phyloP scores from a whole-genome alignment of 805 yeast genomes.

The Candida manassasensis region DNA sequence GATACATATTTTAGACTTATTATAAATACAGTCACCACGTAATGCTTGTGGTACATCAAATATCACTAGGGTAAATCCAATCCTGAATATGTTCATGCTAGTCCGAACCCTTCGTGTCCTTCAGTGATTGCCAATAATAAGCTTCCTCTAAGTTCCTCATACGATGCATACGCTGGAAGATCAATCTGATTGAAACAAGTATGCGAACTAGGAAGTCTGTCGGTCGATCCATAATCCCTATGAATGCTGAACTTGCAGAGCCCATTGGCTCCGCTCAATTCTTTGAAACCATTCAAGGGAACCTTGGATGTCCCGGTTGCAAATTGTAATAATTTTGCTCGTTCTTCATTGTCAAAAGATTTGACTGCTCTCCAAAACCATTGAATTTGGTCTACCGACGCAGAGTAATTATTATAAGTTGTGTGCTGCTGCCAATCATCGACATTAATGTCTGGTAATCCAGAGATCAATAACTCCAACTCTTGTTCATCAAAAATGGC shows the following conservation, averaged over 20 bases:
- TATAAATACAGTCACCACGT: too few species aligned
- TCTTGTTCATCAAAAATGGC: conserved; percentile 94
- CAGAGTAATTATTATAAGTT: conserved; percentile 71
- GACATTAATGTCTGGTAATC: conserved; percentile 93
- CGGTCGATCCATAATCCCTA: conserved; percentile 79
- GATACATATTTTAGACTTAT: not conserved
- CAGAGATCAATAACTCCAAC: conserved; percentile 84
- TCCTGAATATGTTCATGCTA: conserved; percentile 41
- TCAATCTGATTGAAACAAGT: conserved; percentile 96
- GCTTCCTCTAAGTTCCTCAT: conserved; percentile 78
- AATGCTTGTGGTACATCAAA: too few species aligned
- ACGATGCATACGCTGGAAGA: conserved; percentile 86
- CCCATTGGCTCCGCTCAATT: conserved; percentile 83
- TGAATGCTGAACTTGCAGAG: conserved; percentile 83
- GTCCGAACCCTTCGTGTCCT: conserved; percentile 94
- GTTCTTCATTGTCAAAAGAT: conserved; percentile 88
- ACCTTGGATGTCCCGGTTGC: conserved; percentile 97
- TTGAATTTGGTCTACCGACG: conserved; percentile 80
- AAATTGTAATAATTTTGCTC: conserved; percentile 90
- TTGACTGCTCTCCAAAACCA: conserved; percentile 99
- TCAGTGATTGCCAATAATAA: conserved; percentile 83
- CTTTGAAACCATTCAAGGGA: conserved; percentile 90
- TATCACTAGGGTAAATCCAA: too few species aligned
- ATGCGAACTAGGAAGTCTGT: conserved; percentile 90
- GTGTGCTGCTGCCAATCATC: conserved; percentile 94